Conservation (phyloP, 192 early-diverging fungal genomes). For the Entophlyctis luteolus region DNA sequence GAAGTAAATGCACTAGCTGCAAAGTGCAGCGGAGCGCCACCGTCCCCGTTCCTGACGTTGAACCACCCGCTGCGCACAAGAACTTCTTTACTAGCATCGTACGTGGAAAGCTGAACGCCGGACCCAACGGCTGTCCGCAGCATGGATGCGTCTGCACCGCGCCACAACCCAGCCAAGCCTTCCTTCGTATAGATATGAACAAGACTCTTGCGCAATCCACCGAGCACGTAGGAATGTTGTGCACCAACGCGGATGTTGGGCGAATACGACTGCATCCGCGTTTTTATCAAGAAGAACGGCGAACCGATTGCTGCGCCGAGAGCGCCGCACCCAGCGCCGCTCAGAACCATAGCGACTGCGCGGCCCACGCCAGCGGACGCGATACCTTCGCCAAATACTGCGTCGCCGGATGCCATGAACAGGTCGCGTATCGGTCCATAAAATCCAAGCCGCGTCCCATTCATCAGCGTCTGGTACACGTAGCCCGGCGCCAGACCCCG, state of each 20-base stretch:
- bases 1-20: slow-evolving; percentile 73
- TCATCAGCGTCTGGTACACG: slow-evolving; percentile 84
- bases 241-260: slow-evolving; percentile 66
- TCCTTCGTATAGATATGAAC: slow-evolving; percentile 62
- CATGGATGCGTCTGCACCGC: slow-evolving; percentile 87
- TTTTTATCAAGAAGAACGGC: slow-evolving; percentile 90
- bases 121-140: slow-evolving; percentile 78
- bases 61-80: slow-evolving; percentile 52
- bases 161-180: slow-evolving; percentile 77
- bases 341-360: slow-evolving; percentile 61
- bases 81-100: slow-evolving; percentile 74
- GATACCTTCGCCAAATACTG: slow-evolving; percentile 2
- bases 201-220: slow-evolving; percentile 62
- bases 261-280: slow-evolving; percentile 33
- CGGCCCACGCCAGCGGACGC: slow-evolving; percentile 27
- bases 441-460: slow-evolving; percentile 85
- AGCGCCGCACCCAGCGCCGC: slow-evolving; percentile 74
- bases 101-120: slow-evolving; percentile 83
- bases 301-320: slow-evolving; percentile 77
- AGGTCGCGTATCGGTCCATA: slow-evolving; percentile 79
- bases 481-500: slow-evolving; percentile 83
- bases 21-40: slow-evolving; percentile 67
- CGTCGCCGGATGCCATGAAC: slow-evolving; percentile 28
- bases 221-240: slow-evolving; percentile 72
- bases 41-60: slow-evolving; percentile 47